These are phyloP conservation scores for Fusarium marasasianum DNA, from an alignment of 2,329 filamentous ascomycete species.

Conservation along the genomic window DNA sequence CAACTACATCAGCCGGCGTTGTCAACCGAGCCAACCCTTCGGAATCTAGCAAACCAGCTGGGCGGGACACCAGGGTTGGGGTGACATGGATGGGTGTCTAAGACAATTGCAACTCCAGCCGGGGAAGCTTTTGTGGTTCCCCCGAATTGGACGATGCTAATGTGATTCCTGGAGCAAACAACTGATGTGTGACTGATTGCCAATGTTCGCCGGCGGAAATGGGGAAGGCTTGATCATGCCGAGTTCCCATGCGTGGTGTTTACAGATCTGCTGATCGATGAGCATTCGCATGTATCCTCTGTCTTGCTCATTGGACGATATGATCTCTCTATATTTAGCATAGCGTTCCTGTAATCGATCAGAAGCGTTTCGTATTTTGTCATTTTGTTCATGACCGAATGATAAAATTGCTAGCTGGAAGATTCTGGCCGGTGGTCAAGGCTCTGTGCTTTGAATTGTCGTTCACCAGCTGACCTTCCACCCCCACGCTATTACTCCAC, in stretches of 20 bases:
- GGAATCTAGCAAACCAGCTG: constrained; percentile 38
- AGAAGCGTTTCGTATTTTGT: neutral
- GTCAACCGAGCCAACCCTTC: constrained; percentile 38
- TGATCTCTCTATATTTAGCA: neutral
- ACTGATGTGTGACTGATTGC: neutral
- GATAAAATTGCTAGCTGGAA: constrained; percentile 7
- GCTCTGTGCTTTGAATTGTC: constrained; percentile 9
- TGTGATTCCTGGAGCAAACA: neutral
- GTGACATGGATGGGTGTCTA: constrained; percentile 18
- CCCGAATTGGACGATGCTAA: constrained; percentile 8
- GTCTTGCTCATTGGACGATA: neutral
- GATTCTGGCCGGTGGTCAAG: constrained; percentile 19
- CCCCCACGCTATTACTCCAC: constrained; percentile 34
- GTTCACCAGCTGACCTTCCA: constrained; percentile 32
- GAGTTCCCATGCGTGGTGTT: neutral
- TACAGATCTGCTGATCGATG: neutral
- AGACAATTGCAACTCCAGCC: constrained; percentile 18
- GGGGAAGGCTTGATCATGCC: neutral
- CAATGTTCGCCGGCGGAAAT: neutral
- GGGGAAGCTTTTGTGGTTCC: constrained; percentile 33
- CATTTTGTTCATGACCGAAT: neutral
- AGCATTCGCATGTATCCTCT: neutral
- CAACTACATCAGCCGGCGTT: constrained; percentile 17
- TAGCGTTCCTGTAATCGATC: neutral
- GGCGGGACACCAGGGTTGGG: constrained; percentile 22